Evolutionary conservation across 2,329 filamentous ascomycete species (phyloP).

Genomic region (Juglanconis sp.): DNA sequence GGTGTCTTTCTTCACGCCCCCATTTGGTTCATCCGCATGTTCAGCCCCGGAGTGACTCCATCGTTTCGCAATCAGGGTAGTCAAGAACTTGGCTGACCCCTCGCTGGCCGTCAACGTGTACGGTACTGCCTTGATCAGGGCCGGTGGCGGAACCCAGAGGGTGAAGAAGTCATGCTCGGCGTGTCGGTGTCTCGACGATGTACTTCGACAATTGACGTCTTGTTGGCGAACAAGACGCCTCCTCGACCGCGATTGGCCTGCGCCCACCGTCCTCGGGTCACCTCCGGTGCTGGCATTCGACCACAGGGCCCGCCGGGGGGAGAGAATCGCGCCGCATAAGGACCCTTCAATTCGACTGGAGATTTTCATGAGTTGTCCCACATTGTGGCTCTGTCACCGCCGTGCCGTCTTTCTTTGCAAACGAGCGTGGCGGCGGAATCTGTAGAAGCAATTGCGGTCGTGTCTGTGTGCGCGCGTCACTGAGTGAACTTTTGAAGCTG

Average conservation of each 20-base stretch:
- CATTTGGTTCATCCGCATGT: neutral
- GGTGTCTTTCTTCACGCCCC: neutral
- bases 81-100: constrained; percentile 6
- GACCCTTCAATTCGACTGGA: constrained; percentile 57
- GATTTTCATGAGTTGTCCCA: constrained; percentile 58
- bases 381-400: constrained; percentile 38
- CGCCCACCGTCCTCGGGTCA: constrained; percentile 9
- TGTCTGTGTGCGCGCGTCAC: neutral
- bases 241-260: constrained; percentile 9
- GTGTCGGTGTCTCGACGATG: neutral
- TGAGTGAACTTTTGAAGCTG: constrained; percentile 2
- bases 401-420: constrained; percentile 24
- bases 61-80: neutral
- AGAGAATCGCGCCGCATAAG: constrained; percentile 55
- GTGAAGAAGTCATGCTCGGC: constrained; percentile 14
- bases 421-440: constrained; percentile 10
- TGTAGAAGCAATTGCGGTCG: neutral
- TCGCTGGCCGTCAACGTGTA: neutral
- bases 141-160: constrained; percentile 10
- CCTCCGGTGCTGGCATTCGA: neutral
- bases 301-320: constrained; percentile 33
- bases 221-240: constrained; percentile 1
- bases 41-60: constrained; percentile 13
- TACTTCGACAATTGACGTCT: neutral
- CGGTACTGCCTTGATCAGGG: constrained; percentile 4